Percentiles rank a stretch among this genome's conserved stretches.
phyloP scores from a whole-genome alignment of 73 alveolate species.

The Breviolum minutum region DNA sequence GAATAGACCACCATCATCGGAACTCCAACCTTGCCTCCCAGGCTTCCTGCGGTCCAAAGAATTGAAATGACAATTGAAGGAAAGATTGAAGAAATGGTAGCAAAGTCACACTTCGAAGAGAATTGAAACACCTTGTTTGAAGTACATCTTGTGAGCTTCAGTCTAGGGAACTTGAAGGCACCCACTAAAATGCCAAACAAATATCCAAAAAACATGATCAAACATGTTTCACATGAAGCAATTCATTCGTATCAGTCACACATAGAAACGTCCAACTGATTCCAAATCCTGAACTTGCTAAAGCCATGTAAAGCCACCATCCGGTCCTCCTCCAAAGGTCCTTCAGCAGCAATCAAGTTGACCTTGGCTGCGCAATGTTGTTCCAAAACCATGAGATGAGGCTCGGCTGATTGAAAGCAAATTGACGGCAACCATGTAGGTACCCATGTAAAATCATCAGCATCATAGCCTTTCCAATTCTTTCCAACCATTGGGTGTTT shows the following conservation, averaged over 20 bases:
- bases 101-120: not conserved
- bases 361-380: not conserved
- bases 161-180: no score
- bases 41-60: not conserved
- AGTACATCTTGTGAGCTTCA: no score
- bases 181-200: no score
- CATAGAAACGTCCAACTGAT: no score
- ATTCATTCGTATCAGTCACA: no score
- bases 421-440: no score
- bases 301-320: not conserved
- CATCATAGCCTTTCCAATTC: not conserved
- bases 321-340: not conserved
- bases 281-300: no score
- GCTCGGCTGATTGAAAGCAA: not conserved
- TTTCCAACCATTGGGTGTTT: not conserved
- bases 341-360: slow-evolving; percentile 28
- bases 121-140: not conserved
- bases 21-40: not conserved
- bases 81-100: not conserved
- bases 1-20: no score
- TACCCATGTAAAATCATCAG: not conserved
- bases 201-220: no score
- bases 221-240: no score
- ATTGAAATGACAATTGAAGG: not conserved
- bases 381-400: not conserved